Base-by-base conservation (phyloP, 2,329 filamentous ascomycete genomes). In the Alternaria incomplexa region DNA sequence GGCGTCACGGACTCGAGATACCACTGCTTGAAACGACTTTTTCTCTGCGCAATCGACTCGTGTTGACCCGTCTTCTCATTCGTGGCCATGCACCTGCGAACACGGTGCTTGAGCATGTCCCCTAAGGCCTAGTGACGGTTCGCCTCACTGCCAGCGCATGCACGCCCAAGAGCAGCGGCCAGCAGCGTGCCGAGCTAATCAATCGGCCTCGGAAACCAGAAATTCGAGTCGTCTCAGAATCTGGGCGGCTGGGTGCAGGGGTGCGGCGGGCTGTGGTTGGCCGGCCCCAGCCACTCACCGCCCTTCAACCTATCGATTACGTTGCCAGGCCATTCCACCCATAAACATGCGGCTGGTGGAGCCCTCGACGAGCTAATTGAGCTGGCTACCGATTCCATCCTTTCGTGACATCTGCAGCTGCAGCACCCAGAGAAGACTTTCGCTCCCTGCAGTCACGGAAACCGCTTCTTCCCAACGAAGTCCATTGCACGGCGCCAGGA, bases 301-400 rank as follows among this genome's bases (percentile, higher is more conserved):
- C 71, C 61, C 65, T 60, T 51, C 36, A 44, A 63, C 64, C 67
- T 65, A 64, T 66, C 65, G 70, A 68, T 64, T 66, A 62, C 64
- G 71, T 75, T 74, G 70, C 70, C 68, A 53, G 63, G 65, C 66
- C 71, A 72, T 64, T 61, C 43, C 58, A 61, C 58, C 62, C 66
- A 64, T 70, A 66, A 71, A 69, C 67, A 70, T 54, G 46, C 36
- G 50, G 60, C 53, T 30, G 57, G 63, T 62, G 70, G 70, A 59
- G 62, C 66, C 52, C 62, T 62, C 64, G 55, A 52, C 62, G 51
- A 63, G 71, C 71, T 71, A 70, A 67, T 56, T 65, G 65, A 66
- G 69, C 61, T 72, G 66, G 67, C 70, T 67, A 66, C 65, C 67
- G 67, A 62, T 61, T 63, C 55, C 64, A 62, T 66, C 58, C 56